Conservation (phyloP, 495 filamentous ascomycete species). For the Podospora pseudoanserina region DNA sequence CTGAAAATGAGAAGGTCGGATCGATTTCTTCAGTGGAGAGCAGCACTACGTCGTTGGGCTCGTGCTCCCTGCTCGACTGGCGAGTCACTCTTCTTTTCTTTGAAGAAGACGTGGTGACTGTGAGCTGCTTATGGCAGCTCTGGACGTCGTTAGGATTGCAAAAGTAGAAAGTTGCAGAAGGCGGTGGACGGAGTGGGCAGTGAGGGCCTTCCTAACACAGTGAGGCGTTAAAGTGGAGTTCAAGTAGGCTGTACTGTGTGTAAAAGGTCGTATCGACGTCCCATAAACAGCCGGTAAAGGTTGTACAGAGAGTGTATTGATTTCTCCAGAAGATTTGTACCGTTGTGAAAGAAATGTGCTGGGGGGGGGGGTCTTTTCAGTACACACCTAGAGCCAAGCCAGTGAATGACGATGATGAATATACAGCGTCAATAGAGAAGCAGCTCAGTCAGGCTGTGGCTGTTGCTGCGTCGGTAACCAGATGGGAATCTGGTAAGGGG, state of each 20-base stretch:
- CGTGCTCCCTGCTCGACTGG: slow-evolving; percentile 41
- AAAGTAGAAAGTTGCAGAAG: slow-evolving; percentile 15
- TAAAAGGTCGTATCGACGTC: background rate
- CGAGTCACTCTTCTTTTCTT: slow-evolving; percentile 84
- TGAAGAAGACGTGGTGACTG: slow-evolving; percentile 80
- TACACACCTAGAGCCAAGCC: background rate
- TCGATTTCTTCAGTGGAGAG: slow-evolving; percentile 47
- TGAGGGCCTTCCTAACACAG: background rate
- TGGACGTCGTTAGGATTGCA: slow-evolving; percentile 21
- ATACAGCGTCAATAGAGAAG: background rate
- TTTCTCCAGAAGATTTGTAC: background rate
- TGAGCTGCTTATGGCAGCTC: slow-evolving; percentile 65
- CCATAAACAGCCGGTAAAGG: background rate
- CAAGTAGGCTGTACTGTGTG: background rate
- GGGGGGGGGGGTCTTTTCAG: background rate
- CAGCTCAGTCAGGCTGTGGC: background rate
- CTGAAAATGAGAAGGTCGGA: slow-evolving; percentile 38
- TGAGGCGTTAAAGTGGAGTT: background rate
- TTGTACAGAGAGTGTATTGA: background rate
- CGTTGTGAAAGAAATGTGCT: background rate
- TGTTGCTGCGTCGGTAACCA: background rate
- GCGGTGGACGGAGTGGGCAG: slow-evolving; percentile 8
- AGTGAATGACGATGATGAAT: background rate
- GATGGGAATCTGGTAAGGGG: background rate
- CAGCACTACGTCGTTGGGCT: slow-evolving; percentile 43